Evolutionary conservation across 352 stramenopile species (phyloP), one percentile per base, ranked within the genome.

Genomic region (Aphanomyces euteiches): DNA sequence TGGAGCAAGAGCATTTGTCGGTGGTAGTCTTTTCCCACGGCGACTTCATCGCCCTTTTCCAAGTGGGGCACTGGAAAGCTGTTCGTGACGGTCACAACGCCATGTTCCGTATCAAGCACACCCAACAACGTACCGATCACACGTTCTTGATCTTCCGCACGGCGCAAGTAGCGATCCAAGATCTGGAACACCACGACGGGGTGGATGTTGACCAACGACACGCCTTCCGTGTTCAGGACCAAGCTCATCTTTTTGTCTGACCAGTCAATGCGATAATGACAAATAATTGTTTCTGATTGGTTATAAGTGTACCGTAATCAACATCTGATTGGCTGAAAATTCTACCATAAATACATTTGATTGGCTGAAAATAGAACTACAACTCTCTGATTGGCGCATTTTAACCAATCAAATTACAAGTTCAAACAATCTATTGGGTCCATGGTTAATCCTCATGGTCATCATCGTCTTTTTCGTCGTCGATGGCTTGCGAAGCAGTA

Each of bases 121-220:
- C 97, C 97, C 19, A 99, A 77, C 40, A 99, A 83, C 73, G 96
- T 99, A 68, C 97, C 97, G 82, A 99, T 99, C 7, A 99, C 96
- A 70, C 96, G 91, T 56, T 89, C 82, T 77, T 98, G 88, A 39
- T 85, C 92, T 77, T 98, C 93, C 34, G 92, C 87, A 75, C 97
- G 88, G 64, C 96, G 89, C 50, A 98, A 85, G 73, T 97, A 92
- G 79, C 98, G 95, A 84, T 99, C 97, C 70, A 99, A 82, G 73
- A 98, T 95, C 78, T 97, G 96, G 63, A 99, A 93, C 57, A 99
- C 83, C 48, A 99, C 96, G 69, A 99, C 80, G 37, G 97, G 96
- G 85, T 99, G 97, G 65, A 97, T 74, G 70, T 95, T 90, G 56
- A 91, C 83, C 65, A 92, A 79, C 59, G 79, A 84, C 72, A 94